phyloP scores from a whole-genome alignment of 2,329 filamentous ascomycete species.

The Fusarium ambrosium region DNA sequence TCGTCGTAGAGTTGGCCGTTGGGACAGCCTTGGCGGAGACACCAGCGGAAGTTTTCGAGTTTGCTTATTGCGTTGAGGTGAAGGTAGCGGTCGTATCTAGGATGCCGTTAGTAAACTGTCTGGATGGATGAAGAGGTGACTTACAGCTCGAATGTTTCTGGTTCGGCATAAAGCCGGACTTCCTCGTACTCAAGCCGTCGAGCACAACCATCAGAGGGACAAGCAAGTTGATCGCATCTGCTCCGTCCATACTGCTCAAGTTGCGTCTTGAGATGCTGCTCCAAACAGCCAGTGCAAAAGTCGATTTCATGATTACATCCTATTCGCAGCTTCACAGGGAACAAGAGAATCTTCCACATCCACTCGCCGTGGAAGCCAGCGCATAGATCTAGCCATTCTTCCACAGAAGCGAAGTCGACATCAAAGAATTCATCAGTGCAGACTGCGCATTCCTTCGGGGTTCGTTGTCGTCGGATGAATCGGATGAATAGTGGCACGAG shows the following conservation, averaged over 20 bases:
- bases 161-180: conserved; percentile 13
- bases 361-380: conserved; percentile 16
- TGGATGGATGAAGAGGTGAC: too few species aligned
- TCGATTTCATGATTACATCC: conserved; percentile 16
- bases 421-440: conserved; percentile 19
- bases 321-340: conserved; percentile 12
- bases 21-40: conserved; percentile 10
- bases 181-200: conserved; percentile 15
- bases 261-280: conserved; percentile 3
- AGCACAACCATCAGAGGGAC: conserved; percentile 1
- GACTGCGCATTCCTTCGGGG: conserved; percentile 3
- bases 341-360: conserved; percentile 25
- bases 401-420: conserved; percentile 4
- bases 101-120: neutral
- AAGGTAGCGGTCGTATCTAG: conserved; percentile 24
- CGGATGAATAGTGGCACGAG: neutral
- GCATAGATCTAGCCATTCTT: conserved; percentile 14
- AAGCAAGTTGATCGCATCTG: conserved; percentile 13
- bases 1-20: conserved; percentile 22
- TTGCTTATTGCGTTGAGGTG: conserved; percentile 15
- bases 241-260: conserved; percentile 20
- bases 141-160: conserved; percentile 10
- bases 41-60: conserved; percentile 21
- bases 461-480: neutral
- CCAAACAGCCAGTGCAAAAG: conserved; percentile 15